Base-by-base conservation (phyloP, 2,329 filamentous ascomycete genomes). In the Aureobasidium sp. region DNA sequence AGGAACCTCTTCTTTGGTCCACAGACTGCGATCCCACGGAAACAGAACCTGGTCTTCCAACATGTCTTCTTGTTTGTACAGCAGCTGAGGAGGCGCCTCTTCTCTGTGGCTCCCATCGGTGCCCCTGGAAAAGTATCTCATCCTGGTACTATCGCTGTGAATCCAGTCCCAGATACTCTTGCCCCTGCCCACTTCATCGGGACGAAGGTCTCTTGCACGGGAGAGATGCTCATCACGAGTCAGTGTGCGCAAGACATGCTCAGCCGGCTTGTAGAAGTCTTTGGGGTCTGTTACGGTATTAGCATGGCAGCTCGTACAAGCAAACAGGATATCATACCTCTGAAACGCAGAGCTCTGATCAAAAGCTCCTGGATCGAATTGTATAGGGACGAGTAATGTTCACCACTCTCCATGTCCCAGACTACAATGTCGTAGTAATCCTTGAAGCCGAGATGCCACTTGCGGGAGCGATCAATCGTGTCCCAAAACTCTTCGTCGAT, bases 41-140 rank as follows among this genome's bases (percentile, higher is more conserved):
- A 78, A 78, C 4, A 78, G 67, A 7, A 78, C 67, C 4, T 68
- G 68, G 52, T 78, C 76, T 66, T 78, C 76, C 11, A 75, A 62
- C 35, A 69, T 70, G 64, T 79, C 75, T 1, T 73, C 72, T 52
- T 77, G 72, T 9, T 70, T 74, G 62, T 77, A 78, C 24, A 72
- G 67, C 59, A 74, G 63, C 14, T 68, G 64, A 19, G 66, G 66
- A 22, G 67, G 64, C 31, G 64, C 54, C 14, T 65, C 59, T n/a
- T 56, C 57, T 60, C 37, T 50, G 35, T 52, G 57, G 14, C 57
- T 60, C 9, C 57, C 49, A 31, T 53, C 60, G 11, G 63, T 64
- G 31, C 44, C 54, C 54, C 63, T 59, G 40, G 66, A 48, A 40
- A 57, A 62, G 15, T 66, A 65, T 12, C 52, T 66, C 62, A 52